A percentile compares a stretch with the other conserved stretches of the same genome.
Evolutionary conservation across 2,329 filamentous ascomycete genomes (phyloP).

Genomic region (Colletotrichum nymphaeae): DNA sequence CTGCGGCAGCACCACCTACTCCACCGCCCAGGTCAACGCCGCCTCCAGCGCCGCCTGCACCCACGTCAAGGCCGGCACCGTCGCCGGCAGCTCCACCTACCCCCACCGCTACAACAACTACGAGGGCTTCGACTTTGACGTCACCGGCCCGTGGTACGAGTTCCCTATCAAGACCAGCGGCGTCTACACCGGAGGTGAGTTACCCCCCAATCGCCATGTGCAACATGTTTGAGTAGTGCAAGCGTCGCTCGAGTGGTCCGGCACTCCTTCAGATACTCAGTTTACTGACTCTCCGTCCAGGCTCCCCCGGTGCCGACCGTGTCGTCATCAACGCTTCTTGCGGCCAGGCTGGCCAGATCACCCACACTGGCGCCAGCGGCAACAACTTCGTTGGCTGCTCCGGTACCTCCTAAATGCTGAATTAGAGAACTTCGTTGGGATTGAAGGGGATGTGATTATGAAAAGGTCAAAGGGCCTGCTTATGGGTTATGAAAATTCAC

Average conservation of each 20-base stretch:
- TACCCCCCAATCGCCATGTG: not conserved
- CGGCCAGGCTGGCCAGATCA: constrained; percentile 72
- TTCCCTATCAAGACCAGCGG: constrained; percentile 70
- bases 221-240: not conserved
- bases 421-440: not conserved
- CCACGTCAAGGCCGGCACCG: constrained; percentile 55
- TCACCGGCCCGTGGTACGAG: constrained; percentile 70
- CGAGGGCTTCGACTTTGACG: constrained; percentile 70
- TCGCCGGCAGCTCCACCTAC: constrained; percentile 54
- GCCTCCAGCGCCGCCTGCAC: constrained; percentile 64
- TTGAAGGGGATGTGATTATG: not conserved
- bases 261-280: not conserved
- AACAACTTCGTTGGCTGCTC: constrained; percentile 71
- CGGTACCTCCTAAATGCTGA: not conserved
- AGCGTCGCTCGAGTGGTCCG: not conserved
- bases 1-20: constrained; percentile 67
- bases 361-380: constrained; percentile 77
- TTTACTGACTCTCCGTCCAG: constrained; percentile 44
- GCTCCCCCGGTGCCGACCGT: constrained; percentile 74
- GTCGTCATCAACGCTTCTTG: constrained; percentile 72
- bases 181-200: constrained; percentile 67
- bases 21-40: constrained; percentile 57
- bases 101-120: constrained; percentile 72
- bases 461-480: not conserved
- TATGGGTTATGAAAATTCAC: not conserved